Evolutionary conservation across 148 eudicot species (phyloP), one percentile per base, ranked within the genome.

Genomic region (Camellia granthamiana): DNA sequence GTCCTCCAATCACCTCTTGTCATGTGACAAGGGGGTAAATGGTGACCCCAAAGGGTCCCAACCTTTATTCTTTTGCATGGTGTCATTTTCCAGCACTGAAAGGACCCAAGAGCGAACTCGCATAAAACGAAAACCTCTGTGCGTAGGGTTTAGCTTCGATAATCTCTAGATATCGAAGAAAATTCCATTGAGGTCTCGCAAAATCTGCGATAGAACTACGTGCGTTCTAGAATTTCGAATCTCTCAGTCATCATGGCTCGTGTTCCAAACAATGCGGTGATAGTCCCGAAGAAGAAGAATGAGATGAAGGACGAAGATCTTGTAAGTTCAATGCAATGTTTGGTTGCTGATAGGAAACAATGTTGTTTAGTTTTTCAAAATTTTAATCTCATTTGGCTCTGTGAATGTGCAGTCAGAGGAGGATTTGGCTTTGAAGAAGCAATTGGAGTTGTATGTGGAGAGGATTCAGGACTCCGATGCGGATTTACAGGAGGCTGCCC

Each of bases 361-460:
- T 64, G 69, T 30, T 41, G 43, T 63, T 38, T 30, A 60, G n/a
- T 62, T n/a, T 54, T 69, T 78, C 78, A 30, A 30, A 30, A 30
- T 56, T 69, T 41, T 2, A 71, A n/a, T 75, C 16, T 3, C 41
- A 14, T 65, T 65, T 67, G 71, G 71, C 71, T 43, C 18, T 78
- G 59, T 72, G 18, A 41, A 55, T 72, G 43, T 81, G 79, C 77
- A 94, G 98, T 94, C 98, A 72, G 97, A 94, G 75, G 97, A 94
- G 83, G 98, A 94, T 84, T 88, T 94, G 88, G 98, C 95, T 55
- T 79, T 92, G 86, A 94, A 94, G 86, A 94, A 92, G 85, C 93
- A 91, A 49, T 76, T 92, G 87, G 97, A 94, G 79, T 81, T 92
- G 72, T 94, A 91, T 71, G 94, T 94, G 38, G 94, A 94, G 79